Base-by-base conservation (phyloP, 2,329 filamentous ascomycete genomes). In the Colletotrichum gigasporum region DNA sequence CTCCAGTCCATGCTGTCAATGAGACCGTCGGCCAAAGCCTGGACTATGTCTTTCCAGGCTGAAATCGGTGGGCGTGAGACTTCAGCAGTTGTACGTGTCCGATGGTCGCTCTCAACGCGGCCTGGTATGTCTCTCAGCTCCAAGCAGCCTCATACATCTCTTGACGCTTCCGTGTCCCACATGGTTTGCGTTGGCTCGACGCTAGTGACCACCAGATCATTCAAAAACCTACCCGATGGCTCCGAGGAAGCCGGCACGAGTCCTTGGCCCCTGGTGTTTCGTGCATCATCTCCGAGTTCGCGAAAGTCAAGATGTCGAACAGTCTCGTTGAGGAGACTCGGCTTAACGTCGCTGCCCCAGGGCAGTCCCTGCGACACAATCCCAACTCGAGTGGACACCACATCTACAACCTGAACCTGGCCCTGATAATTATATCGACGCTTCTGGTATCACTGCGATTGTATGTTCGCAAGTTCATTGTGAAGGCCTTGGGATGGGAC, bases 341-440 rank as follows among this genome's bases (percentile, higher is more conserved):
- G 26, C 24, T 48, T 50, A 11, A 65, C 18, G 45, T 62, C 42
- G 28, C 18, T 4, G n/a, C 22, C 3, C 14, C 16, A 5, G 30
- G 18, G 3, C 14, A 35, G 11, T 65, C 62, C 6, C 14, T 62
- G 28, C 11, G 42, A 22, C 51, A 42, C 47, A 56, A 65, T 9
- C 62, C 56, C 9, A 24, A 37, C 16, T 65, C 62, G 12, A 34
- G 16, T 18, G 62, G 62, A 9, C 56, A 62, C 42, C 57, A 65
- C 42, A 44, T 62, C n/a, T 65, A 48, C 56, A 22, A 65, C 8
- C 42, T 65, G 14, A 63, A 63, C 30, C 42, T 65, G 14, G 58
- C 59, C 11, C 28, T 63, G 50, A 63, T 65, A 34, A 42, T 63
- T 26, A 44, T 63, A 5, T 65, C 63, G 12, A 63, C 59, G 9